Evolutionary conservation across 1,284 basidiomycete genomes (phyloP).

Genomic region (Albatrellus sp.): DNA sequence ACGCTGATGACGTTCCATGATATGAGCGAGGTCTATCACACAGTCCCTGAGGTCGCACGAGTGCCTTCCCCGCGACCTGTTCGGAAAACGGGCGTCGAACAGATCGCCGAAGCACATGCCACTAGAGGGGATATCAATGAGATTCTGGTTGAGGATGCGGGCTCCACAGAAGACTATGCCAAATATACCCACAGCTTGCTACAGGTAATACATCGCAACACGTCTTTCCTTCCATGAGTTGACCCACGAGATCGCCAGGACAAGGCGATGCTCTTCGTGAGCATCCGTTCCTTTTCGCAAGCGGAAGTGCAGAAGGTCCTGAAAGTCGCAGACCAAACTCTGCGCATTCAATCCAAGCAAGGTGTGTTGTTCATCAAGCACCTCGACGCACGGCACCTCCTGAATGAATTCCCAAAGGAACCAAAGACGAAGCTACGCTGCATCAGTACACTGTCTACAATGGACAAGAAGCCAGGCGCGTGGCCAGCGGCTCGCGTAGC

Average conservation of each 20-base stretch:
- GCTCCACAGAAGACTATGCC: conserved; percentile 52
- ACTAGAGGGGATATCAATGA: conserved; percentile 60
- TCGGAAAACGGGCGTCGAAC: conserved; percentile 48
- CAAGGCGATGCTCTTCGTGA: conserved; percentile 69
- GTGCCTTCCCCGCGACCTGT: conserved; percentile 41
- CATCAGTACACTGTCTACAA: conserved; percentile 74
- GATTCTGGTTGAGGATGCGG: conserved; percentile 56
- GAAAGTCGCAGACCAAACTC: conserved; percentile 68
- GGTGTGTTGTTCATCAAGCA: conserved; percentile 24
- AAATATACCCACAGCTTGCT: conserved; percentile 54
- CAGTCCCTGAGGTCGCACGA: conserved; percentile 19
- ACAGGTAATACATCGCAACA: conserved; percentile 14
- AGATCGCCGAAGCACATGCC: conserved; percentile 56
- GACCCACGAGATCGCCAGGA: conserved; percentile 30
- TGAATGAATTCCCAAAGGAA: conserved; percentile 21
- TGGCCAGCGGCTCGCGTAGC: conserved; percentile 29
- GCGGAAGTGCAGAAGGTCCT: conserved; percentile 66
- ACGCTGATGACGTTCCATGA: conserved; percentile 70
- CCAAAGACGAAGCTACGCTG: conserved; percentile 48
- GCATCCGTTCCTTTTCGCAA: conserved; percentile 51
- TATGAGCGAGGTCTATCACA: conserved; percentile 44
- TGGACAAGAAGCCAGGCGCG: conserved; percentile 37
- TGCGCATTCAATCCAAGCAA: conserved; percentile 59
- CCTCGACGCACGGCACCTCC: too few species aligned
- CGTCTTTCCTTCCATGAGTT: not conserved